A percentile compares a stretch with the other conserved stretches of the same genome.
Evolutionary conservation across 108 stramenopile genomes (phyloP).

Genomic region (Conticribra guillardii): DNA sequence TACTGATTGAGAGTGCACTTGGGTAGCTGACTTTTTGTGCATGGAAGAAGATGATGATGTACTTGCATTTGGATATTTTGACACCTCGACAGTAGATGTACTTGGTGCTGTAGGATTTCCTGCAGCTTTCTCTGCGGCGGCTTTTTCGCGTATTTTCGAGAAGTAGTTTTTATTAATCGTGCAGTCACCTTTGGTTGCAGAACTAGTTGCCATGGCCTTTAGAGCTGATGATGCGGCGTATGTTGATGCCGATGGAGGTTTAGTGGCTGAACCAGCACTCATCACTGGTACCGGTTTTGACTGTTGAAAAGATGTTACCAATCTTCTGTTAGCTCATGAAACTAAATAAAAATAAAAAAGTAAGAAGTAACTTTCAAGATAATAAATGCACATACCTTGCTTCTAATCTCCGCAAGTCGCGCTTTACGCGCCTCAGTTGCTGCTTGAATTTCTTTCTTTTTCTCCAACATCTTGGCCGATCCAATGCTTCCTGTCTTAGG

Average conservation of each 20-base stretch:
- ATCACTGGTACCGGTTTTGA: too few species aligned
- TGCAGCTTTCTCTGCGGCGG: slow-evolving; percentile 47
- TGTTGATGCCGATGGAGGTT: too few species aligned
- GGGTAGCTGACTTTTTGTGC: background rate
- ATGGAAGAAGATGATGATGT: background rate
- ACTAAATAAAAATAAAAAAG: slow-evolving; percentile 23
- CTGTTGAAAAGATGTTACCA: too few species aligned
- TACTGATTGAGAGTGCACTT: slow-evolving; percentile 9
- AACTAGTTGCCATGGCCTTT: slow-evolving; percentile 21
- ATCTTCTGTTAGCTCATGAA: too few species aligned
- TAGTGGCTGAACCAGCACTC: too few species aligned
- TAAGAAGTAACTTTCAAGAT: slow-evolving; percentile 20
- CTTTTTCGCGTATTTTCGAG: slow-evolving; percentile 80
- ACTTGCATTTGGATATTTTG: background rate
- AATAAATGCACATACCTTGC: background rate
- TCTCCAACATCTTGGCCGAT: slow-evolving; percentile 30
- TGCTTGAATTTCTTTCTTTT: slow-evolving; percentile 48
- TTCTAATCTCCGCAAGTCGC: slow-evolving; percentile 52
- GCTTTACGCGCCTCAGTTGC: slow-evolving; percentile 59
- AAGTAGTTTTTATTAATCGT: slow-evolving; percentile 24
- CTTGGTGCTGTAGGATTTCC: slow-evolving; percentile 17
- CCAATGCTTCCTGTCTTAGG: slow-evolving; percentile 10
- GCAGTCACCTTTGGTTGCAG: slow-evolving; percentile 34
- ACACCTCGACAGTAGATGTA: slow-evolving; percentile 2
- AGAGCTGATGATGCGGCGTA: slow-evolving; percentile 44